phyloP scores from a whole-genome alignment of 345 rosid species.

The Gossypium herbaceum region DNA sequence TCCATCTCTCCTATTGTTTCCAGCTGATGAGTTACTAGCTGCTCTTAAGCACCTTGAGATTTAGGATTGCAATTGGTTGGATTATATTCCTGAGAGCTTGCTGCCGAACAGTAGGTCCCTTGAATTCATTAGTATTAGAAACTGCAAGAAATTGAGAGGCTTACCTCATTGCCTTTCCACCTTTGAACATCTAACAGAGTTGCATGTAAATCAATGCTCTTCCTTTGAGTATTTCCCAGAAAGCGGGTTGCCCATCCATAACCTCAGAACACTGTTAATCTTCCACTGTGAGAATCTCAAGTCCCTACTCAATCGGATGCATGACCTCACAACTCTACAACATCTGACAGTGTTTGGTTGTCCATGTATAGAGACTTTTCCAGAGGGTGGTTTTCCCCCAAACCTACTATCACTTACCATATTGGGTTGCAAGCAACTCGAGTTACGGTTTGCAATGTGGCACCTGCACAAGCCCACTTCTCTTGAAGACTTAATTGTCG shows the following conservation, averaged over 20 bases:
- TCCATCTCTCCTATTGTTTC: conserved; percentile 20
- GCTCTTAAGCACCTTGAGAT: conserved; percentile 8
- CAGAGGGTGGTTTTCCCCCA: conserved; percentile 27
- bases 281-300: conserved; percentile 14
- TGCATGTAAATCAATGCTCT: conserved; percentile 15
- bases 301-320: conserved; percentile 22
- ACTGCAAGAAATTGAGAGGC: not conserved
- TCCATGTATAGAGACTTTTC: conserved; percentile 9
- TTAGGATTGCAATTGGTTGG: conserved; percentile 5
- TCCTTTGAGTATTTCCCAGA: conserved; percentile 19
- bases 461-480: conserved; percentile 18
- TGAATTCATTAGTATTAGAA: conserved; percentile 3
- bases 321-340: conserved; percentile 18
- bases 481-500: conserved; percentile 20
- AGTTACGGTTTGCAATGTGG: conserved; percentile 20
- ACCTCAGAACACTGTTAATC: conserved; percentile 3
- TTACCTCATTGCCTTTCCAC: not conserved
- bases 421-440: conserved; percentile 15
- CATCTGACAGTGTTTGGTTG: conserved; percentile 8
- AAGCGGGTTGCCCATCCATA: conserved; percentile 10
- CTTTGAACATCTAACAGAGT: conserved; percentile 7
- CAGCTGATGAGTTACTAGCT: not conserved
- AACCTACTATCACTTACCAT: conserved; percentile 17
- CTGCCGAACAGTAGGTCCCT: conserved; percentile 13
- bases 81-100: conserved; percentile 4